Base-by-base conservation (phyloP, 2,329 filamentous ascomycete genomes). In the Teratosphaeria epicoccoides region DNA sequence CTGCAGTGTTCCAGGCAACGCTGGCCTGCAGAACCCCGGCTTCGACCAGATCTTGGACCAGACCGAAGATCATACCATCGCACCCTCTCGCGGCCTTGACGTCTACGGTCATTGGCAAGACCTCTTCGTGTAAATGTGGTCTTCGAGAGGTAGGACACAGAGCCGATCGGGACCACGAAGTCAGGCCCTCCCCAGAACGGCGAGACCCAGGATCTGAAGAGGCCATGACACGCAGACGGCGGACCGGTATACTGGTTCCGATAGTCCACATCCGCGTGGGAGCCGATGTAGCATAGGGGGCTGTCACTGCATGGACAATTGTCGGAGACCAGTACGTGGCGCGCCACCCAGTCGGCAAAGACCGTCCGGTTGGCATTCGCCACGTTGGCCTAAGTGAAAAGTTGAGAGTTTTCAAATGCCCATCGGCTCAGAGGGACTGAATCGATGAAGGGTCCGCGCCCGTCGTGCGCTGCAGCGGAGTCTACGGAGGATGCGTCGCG, bases 61-160 rank as follows among this genome's bases (percentile, higher is more conserved):
- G 62, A 43, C 71, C 72, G 43, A 76, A 77, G 24, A 83, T 59
- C 68, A 83, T 71, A 0, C 77, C 76, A 64, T 84, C 81, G 55
- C 81, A 84, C 0, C 80, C 80, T 56, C 74, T 76, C 0, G 78
- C 76, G 0, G 73, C 80, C 66, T 83, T 67, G 20, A 83, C 67
- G 54, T 80, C 72, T 0, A 82, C 73, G 0, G 77, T 75, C 0
- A 84, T 80, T 0, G 81, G 81, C 28, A 83, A 61, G 45, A 71
- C 70, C 61, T 80, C 76, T 0, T 67, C 67, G 51, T 76, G 71
- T 0, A 68, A 55, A n/a, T 0, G 76, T 78, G n/a, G 78, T 69
- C 3, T 68, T 73, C 6, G 70, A 74, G 46, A 69, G 67, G 50
- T 76, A 76, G 9, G 68, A 58, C 14, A 69, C 70, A 60, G 71